Percentiles rank a stretch among this genome's conserved stretches.
phyloP scores from a whole-genome alignment of 202 grass and related monocot species.

The Zoysia matrella region DNA sequence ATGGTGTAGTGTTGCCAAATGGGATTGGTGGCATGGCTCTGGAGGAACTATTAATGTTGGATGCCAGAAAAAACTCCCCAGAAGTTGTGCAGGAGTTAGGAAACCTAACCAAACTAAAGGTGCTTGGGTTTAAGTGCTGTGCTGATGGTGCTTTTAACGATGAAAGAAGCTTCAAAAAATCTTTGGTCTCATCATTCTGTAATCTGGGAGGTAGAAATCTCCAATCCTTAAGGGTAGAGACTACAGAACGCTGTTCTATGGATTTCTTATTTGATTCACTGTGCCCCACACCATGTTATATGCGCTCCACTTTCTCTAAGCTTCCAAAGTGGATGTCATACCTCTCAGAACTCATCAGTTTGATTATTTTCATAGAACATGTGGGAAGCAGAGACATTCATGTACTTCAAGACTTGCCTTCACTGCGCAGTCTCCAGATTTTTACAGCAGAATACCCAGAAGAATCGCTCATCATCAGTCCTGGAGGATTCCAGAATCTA shows the following conservation, averaged over 20 bases:
- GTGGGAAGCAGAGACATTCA: slow-evolving; percentile 3
- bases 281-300: slow-evolving; percentile 15
- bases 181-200: slow-evolving; percentile 18
- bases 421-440: background rate
- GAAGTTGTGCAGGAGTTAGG: slow-evolving; percentile 20
- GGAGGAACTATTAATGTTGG: slow-evolving; percentile 42
- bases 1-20: slow-evolving; percentile 20
- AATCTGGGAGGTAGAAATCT: slow-evolving; percentile 37
- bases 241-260: slow-evolving; percentile 12
- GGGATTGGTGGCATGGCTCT: slow-evolving; percentile 48
- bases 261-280: slow-evolving; percentile 42
- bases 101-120: slow-evolving; percentile 33
- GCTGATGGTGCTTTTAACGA: background rate
- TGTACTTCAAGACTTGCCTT: slow-evolving; percentile 25
- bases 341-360: slow-evolving; percentile 18
- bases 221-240: slow-evolving; percentile 9
- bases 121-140: slow-evolving; percentile 19
- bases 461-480: slow-evolving; percentile 21
- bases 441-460: background rate
- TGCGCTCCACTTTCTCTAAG: slow-evolving; percentile 7
- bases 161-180: slow-evolving; percentile 19
- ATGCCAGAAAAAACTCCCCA: slow-evolving; percentile 28
- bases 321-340: slow-evolving; percentile 34
- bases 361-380: slow-evolving; percentile 21
- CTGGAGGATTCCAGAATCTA: slow-evolving; percentile 28